A percentile compares a stretch with the other conserved stretches of the same genome.
These are phyloP conservation scores for Coniferiporia weirii DNA, from an alignment of 1,284 basidiomycete species.

Conservation along the genomic window DNA sequence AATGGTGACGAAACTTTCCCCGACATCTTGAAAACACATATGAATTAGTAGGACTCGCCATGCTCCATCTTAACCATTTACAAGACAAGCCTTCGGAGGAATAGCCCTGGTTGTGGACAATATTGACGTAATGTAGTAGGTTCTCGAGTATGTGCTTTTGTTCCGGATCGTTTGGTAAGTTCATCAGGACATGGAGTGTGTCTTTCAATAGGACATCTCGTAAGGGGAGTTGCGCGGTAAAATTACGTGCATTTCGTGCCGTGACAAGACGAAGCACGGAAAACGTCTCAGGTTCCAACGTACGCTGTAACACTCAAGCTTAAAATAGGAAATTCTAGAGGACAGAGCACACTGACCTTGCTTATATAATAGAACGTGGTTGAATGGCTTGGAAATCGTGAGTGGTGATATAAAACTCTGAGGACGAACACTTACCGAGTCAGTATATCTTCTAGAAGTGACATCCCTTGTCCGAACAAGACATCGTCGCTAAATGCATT, in stretches of 20 bases:
- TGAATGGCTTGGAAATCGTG: slow-evolving; percentile 21
- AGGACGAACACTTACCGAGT: slow-evolving; percentile 33
- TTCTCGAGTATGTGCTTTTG: slow-evolving; percentile 49
- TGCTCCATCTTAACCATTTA: slow-evolving; percentile 28
- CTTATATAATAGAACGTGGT: slow-evolving; percentile 51
- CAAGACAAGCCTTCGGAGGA: slow-evolving; percentile 48
- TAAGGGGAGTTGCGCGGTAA: slow-evolving; percentile 24
- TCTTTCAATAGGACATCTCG: slow-evolving; percentile 53
- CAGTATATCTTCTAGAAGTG: slow-evolving; percentile 49
- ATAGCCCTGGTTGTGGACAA: slow-evolving; percentile 49
- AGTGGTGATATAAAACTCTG: background rate
- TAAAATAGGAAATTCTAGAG: background rate
- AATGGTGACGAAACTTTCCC: slow-evolving; percentile 45
- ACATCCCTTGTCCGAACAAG: slow-evolving; percentile 48
- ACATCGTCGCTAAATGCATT: slow-evolving; percentile 50
- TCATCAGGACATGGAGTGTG: slow-evolving; percentile 41
- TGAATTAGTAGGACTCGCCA: background rate
- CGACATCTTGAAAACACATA: slow-evolving; percentile 40
- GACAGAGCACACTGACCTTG: slow-evolving; percentile 36
- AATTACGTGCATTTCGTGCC: slow-evolving; percentile 11
- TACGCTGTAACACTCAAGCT: background rate
- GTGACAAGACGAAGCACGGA: slow-evolving; percentile 14
- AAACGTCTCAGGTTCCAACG: slow-evolving; percentile 2
- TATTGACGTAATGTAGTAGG: slow-evolving; percentile 45
- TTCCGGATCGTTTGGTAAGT: slow-evolving; percentile 44